Conservation (phyloP, 2,329 filamentous ascomycete genomes). For the Pseudomassariella vexata region DNA sequence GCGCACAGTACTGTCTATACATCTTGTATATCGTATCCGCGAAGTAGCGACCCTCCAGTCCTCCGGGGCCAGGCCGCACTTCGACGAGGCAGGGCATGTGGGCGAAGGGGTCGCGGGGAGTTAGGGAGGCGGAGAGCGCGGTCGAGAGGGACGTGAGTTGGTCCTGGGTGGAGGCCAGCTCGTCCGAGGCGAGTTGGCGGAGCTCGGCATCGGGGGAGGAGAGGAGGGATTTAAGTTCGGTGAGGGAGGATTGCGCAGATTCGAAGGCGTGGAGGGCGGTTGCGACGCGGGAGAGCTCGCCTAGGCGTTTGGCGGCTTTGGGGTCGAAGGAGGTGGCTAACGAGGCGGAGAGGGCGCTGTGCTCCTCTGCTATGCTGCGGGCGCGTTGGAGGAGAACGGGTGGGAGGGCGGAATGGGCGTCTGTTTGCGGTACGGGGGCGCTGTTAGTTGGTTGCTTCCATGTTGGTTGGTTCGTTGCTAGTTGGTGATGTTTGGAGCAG, state of each 20-base stretch:
- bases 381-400: slow-evolving; percentile 55
- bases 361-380: slow-evolving; percentile 49
- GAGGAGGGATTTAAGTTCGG: slow-evolving; percentile 48
- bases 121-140: slow-evolving; percentile 68
- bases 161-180: slow-evolving; percentile 61
- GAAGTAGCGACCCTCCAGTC: slow-evolving; percentile 86
- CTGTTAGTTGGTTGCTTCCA: slow-evolving; percentile 7
- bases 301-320: slow-evolving; percentile 51
- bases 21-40: slow-evolving; percentile 82
- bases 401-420: slow-evolving; percentile 33
- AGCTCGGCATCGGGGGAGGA: slow-evolving; percentile 61
- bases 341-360: slow-evolving; percentile 49
- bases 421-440: slow-evolving; percentile 16
- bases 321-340: slow-evolving; percentile 52
- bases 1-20: slow-evolving; percentile 76
- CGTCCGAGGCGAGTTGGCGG: slow-evolving; percentile 71
- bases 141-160: slow-evolving; percentile 58
- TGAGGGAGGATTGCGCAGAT: slow-evolving; percentile 42
- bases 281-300: slow-evolving; percentile 55
- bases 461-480: slow-evolving; percentile 5
- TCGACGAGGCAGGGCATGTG: slow-evolving; percentile 86
- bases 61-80: slow-evolving; percentile 85
- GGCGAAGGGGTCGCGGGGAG: slow-evolving; percentile 85
- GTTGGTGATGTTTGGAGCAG: slow-evolving; percentile 8
- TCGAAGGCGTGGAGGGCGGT: slow-evolving; percentile 55